These are phyloP conservation scores for Skeletonema grethae DNA, from an alignment of 108 stramenopile genomes.

Conservation along the genomic window DNA sequence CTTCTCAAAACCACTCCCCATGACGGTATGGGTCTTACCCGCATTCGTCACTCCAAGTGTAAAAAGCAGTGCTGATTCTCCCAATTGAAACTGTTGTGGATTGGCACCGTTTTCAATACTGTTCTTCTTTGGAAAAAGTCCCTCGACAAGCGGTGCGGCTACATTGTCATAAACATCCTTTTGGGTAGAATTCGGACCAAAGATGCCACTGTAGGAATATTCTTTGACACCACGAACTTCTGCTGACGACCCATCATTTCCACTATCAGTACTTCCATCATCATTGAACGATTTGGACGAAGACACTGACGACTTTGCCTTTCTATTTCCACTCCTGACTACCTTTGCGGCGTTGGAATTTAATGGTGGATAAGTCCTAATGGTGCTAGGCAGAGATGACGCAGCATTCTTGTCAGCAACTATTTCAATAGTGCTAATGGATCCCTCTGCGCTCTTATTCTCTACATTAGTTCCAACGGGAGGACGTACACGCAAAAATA, in stretches of 20 bases:
- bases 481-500: slow-evolving; percentile 76
- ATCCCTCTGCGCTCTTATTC: slow-evolving; percentile 21
- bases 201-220: slow-evolving; percentile 73
- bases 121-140: slow-evolving; percentile 52
- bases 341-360: slow-evolving; percentile 70
- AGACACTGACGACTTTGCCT: slow-evolving; percentile 3
- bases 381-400: slow-evolving; percentile 43
- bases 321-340: slow-evolving; percentile 24
- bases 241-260: slow-evolving; percentile 4
- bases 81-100: slow-evolving; percentile 15
- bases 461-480: slow-evolving; percentile 16
- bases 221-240: slow-evolving; percentile 73
- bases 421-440: slow-evolving; percentile 59
- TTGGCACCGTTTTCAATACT: not conserved
- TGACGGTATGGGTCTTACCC: slow-evolving; percentile 97
- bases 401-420: slow-evolving; percentile 21
- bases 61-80: slow-evolving; percentile 88
- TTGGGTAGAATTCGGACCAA: slow-evolving; percentile 64
- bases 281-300: slow-evolving; percentile 43
- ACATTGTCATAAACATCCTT: slow-evolving; percentile 61
- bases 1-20: slow-evolving; percentile 70
- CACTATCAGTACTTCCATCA: slow-evolving; percentile 34
- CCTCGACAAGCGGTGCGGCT: slow-evolving; percentile 72
- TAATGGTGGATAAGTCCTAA: slow-evolving; percentile 77
- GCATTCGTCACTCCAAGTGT: slow-evolving; percentile 99